Conservation (phyloP, 352 stramenopile genomes). For the Pythium periplocum region DNA sequence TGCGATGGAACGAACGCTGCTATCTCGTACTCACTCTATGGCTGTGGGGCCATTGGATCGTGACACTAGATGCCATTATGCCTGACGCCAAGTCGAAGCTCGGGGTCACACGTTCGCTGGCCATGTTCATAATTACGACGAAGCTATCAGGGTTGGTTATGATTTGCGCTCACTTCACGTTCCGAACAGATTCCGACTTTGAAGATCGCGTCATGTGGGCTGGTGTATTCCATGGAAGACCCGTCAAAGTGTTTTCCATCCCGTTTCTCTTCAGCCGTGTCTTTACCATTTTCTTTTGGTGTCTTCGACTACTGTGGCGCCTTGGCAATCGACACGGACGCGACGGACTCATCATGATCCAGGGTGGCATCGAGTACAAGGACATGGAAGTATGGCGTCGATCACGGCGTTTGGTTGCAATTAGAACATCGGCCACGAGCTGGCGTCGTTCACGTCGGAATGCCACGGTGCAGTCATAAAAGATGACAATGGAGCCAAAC, state of each 20-base stretch:
- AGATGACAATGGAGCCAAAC: not conserved
- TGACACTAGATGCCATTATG: conserved; percentile 17
- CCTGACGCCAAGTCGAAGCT: not conserved
- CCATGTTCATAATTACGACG: not conserved
- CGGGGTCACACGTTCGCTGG: conserved; percentile 1
- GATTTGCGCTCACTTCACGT: not conserved
- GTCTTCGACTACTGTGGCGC: not conserved
- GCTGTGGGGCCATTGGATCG: conserved; percentile 20
- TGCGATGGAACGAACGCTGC: conserved; percentile 10
- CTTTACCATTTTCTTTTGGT: conserved; percentile 3
- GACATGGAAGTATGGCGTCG: not conserved
- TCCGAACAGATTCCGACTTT: not conserved
- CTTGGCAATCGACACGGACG: not conserved
- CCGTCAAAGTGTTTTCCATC: conserved; percentile 4
- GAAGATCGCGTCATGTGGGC: not conserved
- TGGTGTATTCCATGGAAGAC: not conserved
- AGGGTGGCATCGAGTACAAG: conserved; percentile 1
- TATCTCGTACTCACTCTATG: not conserved
- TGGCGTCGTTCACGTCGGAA: too few relatives aligned
- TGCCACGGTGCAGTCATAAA: too few relatives aligned
- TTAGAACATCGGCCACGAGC: too few relatives aligned
- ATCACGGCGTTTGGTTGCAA: not conserved
- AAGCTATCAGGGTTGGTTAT: not conserved
- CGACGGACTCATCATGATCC: not conserved
- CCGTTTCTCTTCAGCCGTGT: conserved; percentile 19